Percentiles rank a stretch among this genome's conserved stretches.
phyloP scores from a whole-genome alignment of 2,329 filamentous ascomycete species.

The Plectosphaerella plurivora region DNA sequence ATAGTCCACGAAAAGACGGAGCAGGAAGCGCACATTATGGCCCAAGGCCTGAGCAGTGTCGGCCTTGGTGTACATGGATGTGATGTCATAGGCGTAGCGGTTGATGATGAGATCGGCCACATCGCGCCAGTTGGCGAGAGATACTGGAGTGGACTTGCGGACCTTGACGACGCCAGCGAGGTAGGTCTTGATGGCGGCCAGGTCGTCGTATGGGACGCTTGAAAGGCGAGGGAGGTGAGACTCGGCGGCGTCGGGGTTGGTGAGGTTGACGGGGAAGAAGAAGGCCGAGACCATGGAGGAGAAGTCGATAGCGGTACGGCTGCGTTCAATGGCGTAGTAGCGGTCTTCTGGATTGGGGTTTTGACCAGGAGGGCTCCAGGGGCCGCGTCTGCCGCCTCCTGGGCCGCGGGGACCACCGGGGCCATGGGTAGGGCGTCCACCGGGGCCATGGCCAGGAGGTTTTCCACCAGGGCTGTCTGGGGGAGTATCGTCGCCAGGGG shows the following conservation, averaged over 20 bases:
- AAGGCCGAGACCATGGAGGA: conserved; percentile 36
- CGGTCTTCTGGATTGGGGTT: conserved; percentile 18
- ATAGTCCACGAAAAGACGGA: conserved; percentile 34
- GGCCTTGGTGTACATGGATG: conserved; percentile 20
- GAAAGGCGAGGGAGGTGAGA: no score
- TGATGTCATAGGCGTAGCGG: conserved; percentile 52
- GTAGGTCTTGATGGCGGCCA: no score
- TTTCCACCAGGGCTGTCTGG: no score
- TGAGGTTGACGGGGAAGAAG: conserved; percentile 34
- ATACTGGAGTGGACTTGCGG: conserved; percentile 13
- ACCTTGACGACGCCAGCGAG: not conserved
- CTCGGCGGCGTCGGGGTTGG: conserved; percentile 19
- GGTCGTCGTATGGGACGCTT: no score
- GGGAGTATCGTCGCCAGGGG: no score
- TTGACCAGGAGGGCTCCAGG: no score
- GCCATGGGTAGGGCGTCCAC: conserved; percentile 14
- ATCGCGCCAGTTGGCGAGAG: conserved; percentile 51
- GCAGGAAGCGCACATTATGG: conserved; percentile 22
- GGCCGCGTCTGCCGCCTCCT: no score
- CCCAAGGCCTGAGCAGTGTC: conserved; percentile 10
- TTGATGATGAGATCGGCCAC: conserved; percentile 56
- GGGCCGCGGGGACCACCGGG: conserved; percentile 26
- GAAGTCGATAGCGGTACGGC: conserved; percentile 29
- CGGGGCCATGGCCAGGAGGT: no score
- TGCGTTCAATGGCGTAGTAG: conserved; percentile 27